phyloP scores from a whole-genome alignment of 176 grass and related monocot species.

The Cenchrus purpureus region DNA sequence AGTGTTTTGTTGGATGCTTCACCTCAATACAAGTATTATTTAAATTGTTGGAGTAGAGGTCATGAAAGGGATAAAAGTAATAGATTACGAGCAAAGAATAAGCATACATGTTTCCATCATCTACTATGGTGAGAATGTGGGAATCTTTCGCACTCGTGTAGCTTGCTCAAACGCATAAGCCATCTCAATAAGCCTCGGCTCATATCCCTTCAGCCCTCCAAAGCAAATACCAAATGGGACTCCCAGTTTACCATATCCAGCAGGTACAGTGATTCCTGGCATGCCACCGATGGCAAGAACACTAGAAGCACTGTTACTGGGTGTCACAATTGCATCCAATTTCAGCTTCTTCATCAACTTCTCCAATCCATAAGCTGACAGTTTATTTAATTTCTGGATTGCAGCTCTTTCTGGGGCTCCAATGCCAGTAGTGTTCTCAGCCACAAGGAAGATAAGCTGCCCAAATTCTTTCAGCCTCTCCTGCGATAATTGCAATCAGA shows the following conservation, averaged over 20 bases:
- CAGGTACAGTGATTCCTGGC: constrained; percentile 56
- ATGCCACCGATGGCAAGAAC: constrained; percentile 49
- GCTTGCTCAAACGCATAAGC: constrained; percentile 64
- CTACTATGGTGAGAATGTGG: constrained; percentile 17
- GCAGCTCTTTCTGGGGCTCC: constrained; percentile 32
- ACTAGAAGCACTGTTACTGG: background rate
- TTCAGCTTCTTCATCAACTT: constrained; percentile 42
- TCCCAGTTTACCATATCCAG: constrained; percentile 42
- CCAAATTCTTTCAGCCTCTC: constrained; percentile 55
- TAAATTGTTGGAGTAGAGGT: too few relatives aligned
- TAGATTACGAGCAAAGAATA: too few relatives aligned
- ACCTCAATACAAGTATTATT: too few relatives aligned
- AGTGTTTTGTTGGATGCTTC: too few relatives aligned
- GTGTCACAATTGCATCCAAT: constrained; percentile 53
- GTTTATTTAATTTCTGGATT: constrained; percentile 21
- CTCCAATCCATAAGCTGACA: constrained; percentile 47
- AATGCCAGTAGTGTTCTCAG: constrained; percentile 50
- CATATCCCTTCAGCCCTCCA: constrained; percentile 56
- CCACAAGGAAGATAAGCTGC: background rate
- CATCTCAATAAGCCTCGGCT: constrained; percentile 65
- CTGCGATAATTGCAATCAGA: constrained; percentile 1
- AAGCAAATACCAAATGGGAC: constrained; percentile 58
- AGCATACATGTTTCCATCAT: background rate
- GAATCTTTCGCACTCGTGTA: constrained; percentile 49
- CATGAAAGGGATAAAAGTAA: too few relatives aligned